Evolutionary conservation across 352 stramenopile species (phyloP).

Genomic region (Globisporangium paroecandrum): DNA sequence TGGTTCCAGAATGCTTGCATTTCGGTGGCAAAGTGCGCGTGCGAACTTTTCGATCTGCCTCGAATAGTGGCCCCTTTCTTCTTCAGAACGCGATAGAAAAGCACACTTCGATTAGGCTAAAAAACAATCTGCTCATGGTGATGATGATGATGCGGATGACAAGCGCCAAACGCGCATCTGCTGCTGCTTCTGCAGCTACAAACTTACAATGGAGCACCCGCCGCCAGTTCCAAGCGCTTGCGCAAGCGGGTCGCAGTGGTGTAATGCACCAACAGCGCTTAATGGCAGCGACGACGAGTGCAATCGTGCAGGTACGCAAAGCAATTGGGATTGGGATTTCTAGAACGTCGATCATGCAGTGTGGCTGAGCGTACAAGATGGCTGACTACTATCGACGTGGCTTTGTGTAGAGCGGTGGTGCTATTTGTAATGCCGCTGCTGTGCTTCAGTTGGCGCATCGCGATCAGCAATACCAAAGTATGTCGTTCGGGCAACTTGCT

Average conservation of each 20-base stretch:
- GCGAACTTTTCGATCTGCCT: neutral
- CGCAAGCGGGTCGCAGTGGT: neutral
- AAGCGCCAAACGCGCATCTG: neutral
- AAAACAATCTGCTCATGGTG: neutral
- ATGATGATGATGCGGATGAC: neutral
- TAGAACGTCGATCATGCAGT: neutral
- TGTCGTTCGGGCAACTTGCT: neutral
- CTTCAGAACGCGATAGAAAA: neutral
- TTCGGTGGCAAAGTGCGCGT: neutral
- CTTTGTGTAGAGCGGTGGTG: neutral
- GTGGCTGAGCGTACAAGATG: no score
- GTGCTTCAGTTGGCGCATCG: neutral
- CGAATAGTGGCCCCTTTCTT: neutral
- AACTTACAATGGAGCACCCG: neutral
- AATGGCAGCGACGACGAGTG: neutral
- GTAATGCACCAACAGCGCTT: neutral
- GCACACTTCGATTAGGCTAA: neutral
- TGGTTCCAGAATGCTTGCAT: neutral
- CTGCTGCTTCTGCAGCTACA: neutral
- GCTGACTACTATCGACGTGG: no score
- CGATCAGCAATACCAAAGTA: neutral
- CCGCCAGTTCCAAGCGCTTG: neutral
- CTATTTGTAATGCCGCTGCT: neutral
- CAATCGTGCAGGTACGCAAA: slow-evolving; percentile 1
- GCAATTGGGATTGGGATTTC: neutral